Conservation (phyloP, 2,329 filamentous ascomycete species). For the Fusarium sororula region DNA sequence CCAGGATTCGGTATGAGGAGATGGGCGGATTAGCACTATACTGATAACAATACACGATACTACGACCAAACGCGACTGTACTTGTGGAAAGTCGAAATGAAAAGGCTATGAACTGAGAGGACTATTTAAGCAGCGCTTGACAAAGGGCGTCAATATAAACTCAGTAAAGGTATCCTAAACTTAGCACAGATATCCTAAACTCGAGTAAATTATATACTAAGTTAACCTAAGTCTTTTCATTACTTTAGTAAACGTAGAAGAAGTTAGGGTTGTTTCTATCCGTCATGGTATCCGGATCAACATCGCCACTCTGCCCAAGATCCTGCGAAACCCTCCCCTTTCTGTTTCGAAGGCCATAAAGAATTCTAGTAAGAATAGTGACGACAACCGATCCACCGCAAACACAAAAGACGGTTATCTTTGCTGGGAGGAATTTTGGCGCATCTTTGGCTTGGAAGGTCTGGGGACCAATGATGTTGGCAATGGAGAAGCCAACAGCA, state of each 20-base stretch:
- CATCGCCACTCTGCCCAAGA: neutral
- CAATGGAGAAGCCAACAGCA: constrained; percentile 1
- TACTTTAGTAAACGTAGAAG: neutral
- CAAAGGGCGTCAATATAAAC: too few relatives aligned
- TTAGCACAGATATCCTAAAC: too few relatives aligned
- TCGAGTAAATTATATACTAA: too few relatives aligned
- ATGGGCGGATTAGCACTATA: constrained; percentile 9
- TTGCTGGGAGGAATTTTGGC: neutral
- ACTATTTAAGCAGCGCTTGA: neutral
- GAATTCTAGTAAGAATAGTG: neutral
- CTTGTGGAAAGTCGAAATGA: neutral
- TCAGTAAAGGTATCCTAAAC: too few relatives aligned
- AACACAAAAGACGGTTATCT: constrained; percentile 5
- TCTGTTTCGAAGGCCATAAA: neutral
- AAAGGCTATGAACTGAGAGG: neutral
- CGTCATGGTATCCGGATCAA: neutral
- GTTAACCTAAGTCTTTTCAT: too few relatives aligned
- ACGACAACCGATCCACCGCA: neutral
- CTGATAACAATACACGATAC: neutral
- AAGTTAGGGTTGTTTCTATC: constrained; percentile 12
- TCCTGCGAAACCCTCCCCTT: neutral
- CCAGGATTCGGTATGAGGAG: constrained; percentile 9
- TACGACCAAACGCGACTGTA: too few relatives aligned
- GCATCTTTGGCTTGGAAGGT: neutral
- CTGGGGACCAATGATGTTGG: constrained; percentile 4